A percentile compares a stretch with the other conserved stretches of the same genome.
Evolutionary conservation across 305 asterid genomes (phyloP).

Genomic region (Solanum hybrid): DNA sequence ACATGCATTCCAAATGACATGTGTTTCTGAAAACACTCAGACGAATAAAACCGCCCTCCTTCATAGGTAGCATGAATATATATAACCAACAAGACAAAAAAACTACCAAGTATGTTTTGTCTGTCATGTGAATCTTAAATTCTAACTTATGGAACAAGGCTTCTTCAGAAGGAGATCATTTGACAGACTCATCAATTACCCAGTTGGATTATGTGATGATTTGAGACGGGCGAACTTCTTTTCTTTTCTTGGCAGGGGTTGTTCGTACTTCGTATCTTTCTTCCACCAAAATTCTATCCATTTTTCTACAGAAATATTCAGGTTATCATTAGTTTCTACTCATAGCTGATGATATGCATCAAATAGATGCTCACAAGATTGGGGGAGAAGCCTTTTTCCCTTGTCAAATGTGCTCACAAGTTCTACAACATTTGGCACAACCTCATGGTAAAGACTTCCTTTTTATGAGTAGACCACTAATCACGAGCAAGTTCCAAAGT

Average conservation of each 20-base stretch:
- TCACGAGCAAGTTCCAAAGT: no score
- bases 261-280: no score
- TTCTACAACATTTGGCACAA: no score
- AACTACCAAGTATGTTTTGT: no score
- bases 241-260: no score
- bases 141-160: background rate
- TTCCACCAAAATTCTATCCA: background rate
- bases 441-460: no score
- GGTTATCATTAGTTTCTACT: background rate
- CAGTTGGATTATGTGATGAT: background rate
- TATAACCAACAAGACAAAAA: background rate
- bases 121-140: background rate
- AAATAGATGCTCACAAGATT: background rate
- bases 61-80: background rate
- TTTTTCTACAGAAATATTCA: no score
- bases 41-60: background rate
- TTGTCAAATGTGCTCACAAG: no score
- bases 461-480: no score
- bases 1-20: background rate
- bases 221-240: no score
- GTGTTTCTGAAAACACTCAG: background rate
- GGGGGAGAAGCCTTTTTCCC: background rate
- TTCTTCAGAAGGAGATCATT: background rate
- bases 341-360: background rate
- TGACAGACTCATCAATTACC: no score